Evolutionary conservation across 2,329 filamentous ascomycete species (phyloP), one percentile per base, ranked within the genome.

Genomic region (Didymella glomerata): DNA sequence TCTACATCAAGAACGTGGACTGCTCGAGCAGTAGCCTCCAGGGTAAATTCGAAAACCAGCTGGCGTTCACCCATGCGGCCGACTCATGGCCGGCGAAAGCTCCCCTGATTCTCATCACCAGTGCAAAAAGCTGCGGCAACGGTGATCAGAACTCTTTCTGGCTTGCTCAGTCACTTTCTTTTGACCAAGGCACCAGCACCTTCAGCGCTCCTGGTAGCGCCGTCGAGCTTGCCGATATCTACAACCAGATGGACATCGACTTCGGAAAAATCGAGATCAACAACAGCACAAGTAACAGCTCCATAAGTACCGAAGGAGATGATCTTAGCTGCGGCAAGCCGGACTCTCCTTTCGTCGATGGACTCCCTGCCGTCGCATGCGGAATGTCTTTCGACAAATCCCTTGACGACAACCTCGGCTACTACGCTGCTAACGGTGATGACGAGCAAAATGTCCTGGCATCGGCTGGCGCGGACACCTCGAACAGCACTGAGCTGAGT

Each of bases 61-160:
- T 57, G 20, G 54, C 54, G 1, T 57, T 57, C 42, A 57, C 40
- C 11, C 54, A 57, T 36, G 54, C 54, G 16, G 54, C 54, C 7
- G 54, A 57, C 13, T 42, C 54, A 22, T 57, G 54, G 54, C 54
- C 54, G 48, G 54, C 54, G 9, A 57, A 57, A 24, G 54, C 28
- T 18, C 54, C 54, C 16, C 48, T 57, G 14, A 14, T 57, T 16
- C 47, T 57, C 28, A 30, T 57, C 48, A 57, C 54, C 9, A 57
- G 54, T 44, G 48, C 48, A 9, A 40, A 52, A n/a, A 57, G 54
- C 48, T 57, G 54, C 27, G 54, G 54, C 9, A 57, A 57, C 14
- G 48, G 48, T n/a, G 54, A 57, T 3, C 54, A 57, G 20, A 57
- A 57, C 28, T 57, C 54, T 4, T 57, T 57, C 42, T 57, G 54